A percentile compares a stretch with the other conserved stretches of the same genome.
phyloP scores from a whole-genome alignment of 768 basidiomycete species.

The Serendipita sp. region DNA sequence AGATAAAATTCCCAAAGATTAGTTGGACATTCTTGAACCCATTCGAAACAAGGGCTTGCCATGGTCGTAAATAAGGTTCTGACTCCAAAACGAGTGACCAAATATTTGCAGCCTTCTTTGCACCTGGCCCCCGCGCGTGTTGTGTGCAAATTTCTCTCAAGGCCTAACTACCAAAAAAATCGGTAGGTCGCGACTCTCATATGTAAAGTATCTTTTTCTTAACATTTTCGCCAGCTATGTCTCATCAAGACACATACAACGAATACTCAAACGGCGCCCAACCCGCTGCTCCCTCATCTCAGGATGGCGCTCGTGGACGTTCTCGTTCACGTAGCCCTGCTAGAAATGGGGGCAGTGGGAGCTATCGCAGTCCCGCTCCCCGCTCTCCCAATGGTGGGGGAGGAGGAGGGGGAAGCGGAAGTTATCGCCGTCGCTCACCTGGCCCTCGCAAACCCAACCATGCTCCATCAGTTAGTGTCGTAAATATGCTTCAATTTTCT shows the following conservation, averaged over 20 bases:
- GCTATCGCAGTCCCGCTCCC: slow-evolving; percentile 38
- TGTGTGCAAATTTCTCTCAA: neutral
- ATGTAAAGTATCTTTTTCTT: neutral
- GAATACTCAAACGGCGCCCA: slow-evolving; percentile 43
- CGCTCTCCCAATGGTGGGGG: slow-evolving; percentile 5
- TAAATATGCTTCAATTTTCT: slow-evolving; percentile 7
- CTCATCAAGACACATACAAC: slow-evolving; percentile 62
- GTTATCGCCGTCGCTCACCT: slow-evolving; percentile 38
- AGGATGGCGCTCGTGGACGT: slow-evolving; percentile 31
- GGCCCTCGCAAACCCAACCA: slow-evolving; percentile 48
- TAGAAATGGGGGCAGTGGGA: slow-evolving; percentile 23
- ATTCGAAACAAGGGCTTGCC: neutral
- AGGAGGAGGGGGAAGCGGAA: neutral
- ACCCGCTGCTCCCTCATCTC: slow-evolving; percentile 24
- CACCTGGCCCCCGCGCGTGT: neutral
- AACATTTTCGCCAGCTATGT: slow-evolving; percentile 4
- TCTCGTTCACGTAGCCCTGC: slow-evolving; percentile 62
- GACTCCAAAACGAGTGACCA: neutral
- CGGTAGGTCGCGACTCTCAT: neutral
- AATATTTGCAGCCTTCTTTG: neutral
- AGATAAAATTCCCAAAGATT: slow-evolving; percentile 8
- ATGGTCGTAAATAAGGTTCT: slow-evolving; percentile 5
- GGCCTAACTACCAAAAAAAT: neutral
- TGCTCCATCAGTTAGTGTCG: slow-evolving; percentile 50
- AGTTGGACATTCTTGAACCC: neutral